A percentile compares a stretch with the other conserved stretches of the same genome.
These are phyloP conservation scores for Cerioporus squamosus DNA, from an alignment of 1,284 basidiomycete genomes.

Conservation along the genomic window DNA sequence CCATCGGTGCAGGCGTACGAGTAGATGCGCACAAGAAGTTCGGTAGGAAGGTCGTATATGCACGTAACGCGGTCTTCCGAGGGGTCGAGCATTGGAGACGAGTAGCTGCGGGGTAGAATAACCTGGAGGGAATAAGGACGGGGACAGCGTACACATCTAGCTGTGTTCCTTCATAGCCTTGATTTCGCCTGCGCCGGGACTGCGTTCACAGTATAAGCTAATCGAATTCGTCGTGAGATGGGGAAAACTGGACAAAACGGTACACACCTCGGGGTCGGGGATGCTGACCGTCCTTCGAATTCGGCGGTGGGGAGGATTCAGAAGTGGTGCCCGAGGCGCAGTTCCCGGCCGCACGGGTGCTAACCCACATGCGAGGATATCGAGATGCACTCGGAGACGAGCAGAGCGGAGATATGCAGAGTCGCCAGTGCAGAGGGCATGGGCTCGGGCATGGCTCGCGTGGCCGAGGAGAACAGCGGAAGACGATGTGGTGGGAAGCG, in stretches of 20 bases:
- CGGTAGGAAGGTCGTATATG: constrained; percentile 4
- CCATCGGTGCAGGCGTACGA: constrained; percentile 13
- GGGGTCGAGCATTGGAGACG: not conserved
- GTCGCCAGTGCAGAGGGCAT: no score
- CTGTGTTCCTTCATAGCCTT: not conserved
- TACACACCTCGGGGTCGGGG: not conserved
- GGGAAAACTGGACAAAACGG: not conserved
- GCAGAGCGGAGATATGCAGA: no score
- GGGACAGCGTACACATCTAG: not conserved
- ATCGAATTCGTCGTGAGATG: not conserved
- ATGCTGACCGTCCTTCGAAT: not conserved
- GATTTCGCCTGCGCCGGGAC: not conserved
- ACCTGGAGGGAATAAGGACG: not conserved
- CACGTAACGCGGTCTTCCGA: not conserved
- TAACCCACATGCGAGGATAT: no score
- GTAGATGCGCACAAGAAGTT: constrained; percentile 11
- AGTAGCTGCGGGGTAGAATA: no score
- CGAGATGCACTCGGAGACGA: no score
- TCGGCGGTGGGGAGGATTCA: not conserved
- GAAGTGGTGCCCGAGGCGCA: not conserved
- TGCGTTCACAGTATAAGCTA: not conserved
- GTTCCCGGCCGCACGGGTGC: not conserved
- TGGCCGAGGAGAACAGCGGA: not conserved
- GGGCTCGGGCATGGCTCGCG: not conserved
- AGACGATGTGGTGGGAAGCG: not conserved